Evolutionary conservation across 768 basidiomycete species (phyloP).

Genomic region (Pisolithus tinctorius): DNA sequence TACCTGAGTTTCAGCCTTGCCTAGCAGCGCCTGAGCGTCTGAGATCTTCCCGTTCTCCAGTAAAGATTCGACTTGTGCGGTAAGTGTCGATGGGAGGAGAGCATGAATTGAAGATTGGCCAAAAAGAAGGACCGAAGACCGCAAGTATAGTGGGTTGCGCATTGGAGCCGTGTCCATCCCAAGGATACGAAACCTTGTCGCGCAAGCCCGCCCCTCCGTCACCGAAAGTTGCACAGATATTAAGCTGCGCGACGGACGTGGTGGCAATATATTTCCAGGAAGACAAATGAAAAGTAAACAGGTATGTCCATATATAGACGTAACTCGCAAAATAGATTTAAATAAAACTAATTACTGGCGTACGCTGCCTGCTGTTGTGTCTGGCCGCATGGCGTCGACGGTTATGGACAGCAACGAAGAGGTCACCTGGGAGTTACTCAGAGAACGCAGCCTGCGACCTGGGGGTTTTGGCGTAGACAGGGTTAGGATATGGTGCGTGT

Average conservation of each 20-base stretch:
- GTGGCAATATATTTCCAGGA: background rate
- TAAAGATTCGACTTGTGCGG: slow-evolving; percentile 65
- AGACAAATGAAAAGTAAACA: too few species aligned
- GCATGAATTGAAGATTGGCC: slow-evolving; percentile 55
- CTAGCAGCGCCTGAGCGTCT: slow-evolving; percentile 57
- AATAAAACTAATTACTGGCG: too few species aligned
- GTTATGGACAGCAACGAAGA: slow-evolving; percentile 9
- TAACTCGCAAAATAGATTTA: too few species aligned
- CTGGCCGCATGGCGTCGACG: background rate
- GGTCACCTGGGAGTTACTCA: slow-evolving; percentile 41
- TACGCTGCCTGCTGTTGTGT: background rate
- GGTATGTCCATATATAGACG: too few species aligned
- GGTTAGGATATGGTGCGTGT: slow-evolving; percentile 47
- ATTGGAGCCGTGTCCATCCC: slow-evolving; percentile 8
- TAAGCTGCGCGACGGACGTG: too few species aligned
- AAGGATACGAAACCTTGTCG: background rate
- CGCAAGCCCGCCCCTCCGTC: too few species aligned
- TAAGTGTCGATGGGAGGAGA: slow-evolving; percentile 63
- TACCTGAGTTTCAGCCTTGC: slow-evolving; percentile 38
- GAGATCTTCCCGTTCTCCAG: slow-evolving; percentile 58
- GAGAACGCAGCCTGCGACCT: slow-evolving; percentile 42
- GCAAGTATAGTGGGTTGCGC: slow-evolving; percentile 42
- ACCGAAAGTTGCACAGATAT: too few species aligned
- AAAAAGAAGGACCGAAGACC: slow-evolving; percentile 62
- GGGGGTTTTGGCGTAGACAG: slow-evolving; percentile 62